Conservation (phyloP, 2,329 filamentous ascomycete species). For the Thielaviopsis punctulata region DNA sequence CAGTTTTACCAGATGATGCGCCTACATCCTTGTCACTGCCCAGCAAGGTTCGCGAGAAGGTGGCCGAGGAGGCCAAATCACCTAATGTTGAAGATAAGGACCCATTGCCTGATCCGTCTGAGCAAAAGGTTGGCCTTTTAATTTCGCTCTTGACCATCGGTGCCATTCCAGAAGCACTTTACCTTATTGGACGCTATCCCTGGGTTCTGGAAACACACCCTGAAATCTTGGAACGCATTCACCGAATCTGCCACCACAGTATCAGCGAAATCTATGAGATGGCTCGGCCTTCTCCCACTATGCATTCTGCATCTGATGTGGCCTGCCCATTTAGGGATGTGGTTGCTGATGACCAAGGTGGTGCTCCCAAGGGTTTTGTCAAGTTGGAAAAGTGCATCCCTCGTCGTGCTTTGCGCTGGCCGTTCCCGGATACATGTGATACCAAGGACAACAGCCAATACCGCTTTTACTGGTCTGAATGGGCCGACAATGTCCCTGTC, state of each 20-base stretch:
- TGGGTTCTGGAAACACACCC: slow-evolving; percentile 80
- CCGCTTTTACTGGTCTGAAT: slow-evolving; percentile 94
- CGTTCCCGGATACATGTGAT: slow-evolving; percentile 61
- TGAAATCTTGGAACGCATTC: slow-evolving; percentile 61
- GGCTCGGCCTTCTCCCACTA: slow-evolving; percentile 1
- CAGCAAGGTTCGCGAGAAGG: slow-evolving; percentile 26
- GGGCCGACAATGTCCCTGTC: slow-evolving; percentile 80
- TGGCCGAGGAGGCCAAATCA: slow-evolving; percentile 8
- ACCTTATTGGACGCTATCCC: slow-evolving; percentile 78
- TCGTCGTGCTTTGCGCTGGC: slow-evolving; percentile 65
- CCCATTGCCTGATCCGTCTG: slow-evolving; percentile 51
- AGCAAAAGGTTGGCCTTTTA: slow-evolving; percentile 76
- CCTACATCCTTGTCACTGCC: slow-evolving; percentile 23
- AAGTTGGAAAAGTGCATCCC: slow-evolving; percentile 40
- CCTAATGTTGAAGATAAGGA: slow-evolving; percentile 30
- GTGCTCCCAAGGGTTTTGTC: slow-evolving; percentile 51
- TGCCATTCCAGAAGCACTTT: slow-evolving; percentile 80
- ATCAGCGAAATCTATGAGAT: slow-evolving; percentile 51
- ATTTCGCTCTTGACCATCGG: slow-evolving; percentile 79
- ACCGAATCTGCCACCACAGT: slow-evolving; percentile 71
- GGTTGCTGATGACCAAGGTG: slow-evolving; percentile 43
- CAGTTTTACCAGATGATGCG: slow-evolving; percentile 72
- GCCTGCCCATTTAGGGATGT: slow-evolving; percentile 13
- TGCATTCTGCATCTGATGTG: neutral
- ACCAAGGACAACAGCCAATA: slow-evolving; percentile 64